Base-by-base conservation (phyloP, 805 yeast genomes). In the Blastobotrys peoriensis region DNA sequence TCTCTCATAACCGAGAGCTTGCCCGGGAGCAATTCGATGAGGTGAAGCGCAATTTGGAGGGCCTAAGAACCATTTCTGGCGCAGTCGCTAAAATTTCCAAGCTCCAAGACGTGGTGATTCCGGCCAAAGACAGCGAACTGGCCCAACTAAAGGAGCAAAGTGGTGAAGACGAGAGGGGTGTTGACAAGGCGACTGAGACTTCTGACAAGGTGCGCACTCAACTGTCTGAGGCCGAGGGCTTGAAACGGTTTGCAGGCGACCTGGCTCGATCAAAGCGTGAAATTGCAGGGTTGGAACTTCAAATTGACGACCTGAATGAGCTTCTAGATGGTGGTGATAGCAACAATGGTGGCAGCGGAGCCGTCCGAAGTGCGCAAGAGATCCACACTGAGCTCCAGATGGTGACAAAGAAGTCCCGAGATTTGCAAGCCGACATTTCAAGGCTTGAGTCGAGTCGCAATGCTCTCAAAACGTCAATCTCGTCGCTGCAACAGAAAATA, bases 401-500 rank as follows among this genome's bases (percentile, higher is more conserved):
- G 18, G 67, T 70, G 17, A 68, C 57, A 25, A 50, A 52, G 4
- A 64, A 68, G 25, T 60, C 76, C 28, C 78, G 71, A 52, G 50
- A 47, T 0, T 45, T 68, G 5, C 64, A 88, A 40, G 47, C 47
- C 19, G 51, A 52, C 2, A 40, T 73, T 13, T 59, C 56, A 9
- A 49, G 53, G 2, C 47, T 70, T 4, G 52, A 50, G 2, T 76
- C 73, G 18, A 66, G 67, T 5, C 72, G 72, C 50, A 83, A 78
- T 40, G 44, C 55, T 3, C 59, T 61, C 5, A 71, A 74, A 20
- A 67, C 68, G 36, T 76, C 73, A 30, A 44, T 74, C 17, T 64
- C 67, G 5, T 61, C 67, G 10, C 51, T 79, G 18, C 83, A 81
- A 46, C 70, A 65, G 27, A 61, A 62, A 28, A 61, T 79, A 10